Conservation (phyloP, 768 basidiomycete species). For the Galerina sulciceps region DNA sequence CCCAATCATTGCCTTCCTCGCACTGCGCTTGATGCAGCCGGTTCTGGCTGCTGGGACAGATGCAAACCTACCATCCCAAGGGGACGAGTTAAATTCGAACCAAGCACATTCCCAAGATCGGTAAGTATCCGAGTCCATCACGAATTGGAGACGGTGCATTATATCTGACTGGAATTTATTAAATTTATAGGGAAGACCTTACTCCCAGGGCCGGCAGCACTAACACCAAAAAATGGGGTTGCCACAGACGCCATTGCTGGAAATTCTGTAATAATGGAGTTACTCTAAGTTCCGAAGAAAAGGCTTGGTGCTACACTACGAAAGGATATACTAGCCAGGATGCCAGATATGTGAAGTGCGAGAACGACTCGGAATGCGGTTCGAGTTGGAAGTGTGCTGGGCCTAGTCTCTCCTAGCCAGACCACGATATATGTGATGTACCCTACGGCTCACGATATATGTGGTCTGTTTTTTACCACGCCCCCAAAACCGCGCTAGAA, state of each 20-base stretch:
- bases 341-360: neutral
- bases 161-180: neutral
- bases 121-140: neutral
- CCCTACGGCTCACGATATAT: neutral
- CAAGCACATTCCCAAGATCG: too few species aligned
- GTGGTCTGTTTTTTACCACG: neutral
- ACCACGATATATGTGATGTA: too few species aligned
- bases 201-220: neutral
- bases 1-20: neutral
- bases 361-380: neutral
- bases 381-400: neutral
- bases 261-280: neutral
- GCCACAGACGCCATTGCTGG: neutral
- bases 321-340: neutral
- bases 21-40: neutral
- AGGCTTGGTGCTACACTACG: conserved; percentile 5
- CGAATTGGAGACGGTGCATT: neutral
- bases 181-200: neutral
- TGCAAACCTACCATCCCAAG: neutral
- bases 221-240: neutral
- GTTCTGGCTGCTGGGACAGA: neutral
- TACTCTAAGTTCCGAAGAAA: too few species aligned
- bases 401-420: too few species aligned
- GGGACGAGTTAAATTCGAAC: too few species aligned
- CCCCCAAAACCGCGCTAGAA: neutral